Base-by-base conservation (phyloP, 2,329 filamentous ascomycete species). In the Alternaria alternata region DNA sequence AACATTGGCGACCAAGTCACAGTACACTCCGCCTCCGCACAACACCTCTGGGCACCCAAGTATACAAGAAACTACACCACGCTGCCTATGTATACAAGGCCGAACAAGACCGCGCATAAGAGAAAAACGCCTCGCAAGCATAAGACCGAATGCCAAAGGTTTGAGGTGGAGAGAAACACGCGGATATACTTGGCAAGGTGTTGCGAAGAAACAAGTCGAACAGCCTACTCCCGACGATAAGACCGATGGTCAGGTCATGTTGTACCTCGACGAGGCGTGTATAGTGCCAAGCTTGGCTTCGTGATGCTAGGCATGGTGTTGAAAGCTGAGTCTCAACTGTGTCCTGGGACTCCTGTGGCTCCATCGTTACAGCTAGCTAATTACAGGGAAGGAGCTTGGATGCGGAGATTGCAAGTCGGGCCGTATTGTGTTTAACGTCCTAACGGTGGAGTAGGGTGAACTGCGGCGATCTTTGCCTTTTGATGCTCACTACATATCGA, bases 271-370 rank as follows among this genome's bases (percentile, higher is more conserved):
- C 28, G 28, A 53, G 46, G 34, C 6, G 18, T 14, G 4, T 26
- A 53, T 11, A 47, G 20, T 54, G 52, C 52, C 52, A 38, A 47
- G 52, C 9, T 18, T 36, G 42, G 22, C 30, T 16, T 47, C 28
- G 42, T 28, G 52, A 54, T 54, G 52, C 41, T 38, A 20, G 52
- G 41, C 32, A 32, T 54, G 41, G 52, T 54, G 41, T 54, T 54
- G 52, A 44, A 28, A 16, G 34, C 20, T 22, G 39, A 12, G 30
- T 34, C 8, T 30, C 12, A 28, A n/a, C 22, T 16, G 38, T n/a
- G 36, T n/a, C 22, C n/a, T 12, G 32, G n/a, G 48, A 26, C 20
- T 44, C 9, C n/a, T 11, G 32, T 24, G 48, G 38, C 18, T 44
- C 9, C 28, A 18, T 41, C 20, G 51, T 54, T 46, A 11, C 9